A percentile compares a stretch with the other conserved stretches of the same genome.
Evolutionary conservation across 2,329 filamentous ascomycete species (phyloP).

Genomic region (Cercospora sp.): DNA sequence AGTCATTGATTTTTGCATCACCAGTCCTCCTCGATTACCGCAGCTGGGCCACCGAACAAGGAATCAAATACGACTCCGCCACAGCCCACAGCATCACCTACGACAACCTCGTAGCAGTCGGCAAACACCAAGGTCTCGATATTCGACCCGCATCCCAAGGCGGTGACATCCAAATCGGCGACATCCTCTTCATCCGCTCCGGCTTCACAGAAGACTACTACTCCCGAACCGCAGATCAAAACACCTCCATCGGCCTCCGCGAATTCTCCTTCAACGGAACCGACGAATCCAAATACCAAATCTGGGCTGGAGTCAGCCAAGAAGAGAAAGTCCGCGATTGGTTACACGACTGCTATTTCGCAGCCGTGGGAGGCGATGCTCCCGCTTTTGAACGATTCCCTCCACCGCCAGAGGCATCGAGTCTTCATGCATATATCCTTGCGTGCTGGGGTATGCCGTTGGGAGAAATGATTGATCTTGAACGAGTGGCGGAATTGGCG

Average conservation of each 20-base stretch:
- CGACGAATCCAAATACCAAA: conserved; percentile 39
- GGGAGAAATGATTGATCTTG: conserved; percentile 59
- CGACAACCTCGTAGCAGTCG: conserved; percentile 58
- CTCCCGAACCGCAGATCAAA: conserved; percentile 37
- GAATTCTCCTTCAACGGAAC: conserved; percentile 47
- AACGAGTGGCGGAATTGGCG: conserved; percentile 57
- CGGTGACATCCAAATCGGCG: conserved; percentile 59
- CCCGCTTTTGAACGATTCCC: conserved; percentile 66
- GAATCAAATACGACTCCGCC: conserved; percentile 46
- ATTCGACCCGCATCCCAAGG: conserved; percentile 58
- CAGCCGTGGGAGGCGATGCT: conserved; percentile 64
- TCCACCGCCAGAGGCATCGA: conserved; percentile 37
- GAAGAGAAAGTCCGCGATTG: conserved; percentile 61
- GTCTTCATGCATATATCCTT: conserved; percentile 53
- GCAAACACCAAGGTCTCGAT: conserved; percentile 60
- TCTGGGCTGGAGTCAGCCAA: conserved; percentile 55
- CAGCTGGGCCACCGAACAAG: conserved; percentile 45
- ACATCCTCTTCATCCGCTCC: conserved; percentile 66
- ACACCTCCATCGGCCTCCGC: conserved; percentile 43
- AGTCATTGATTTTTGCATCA: background rate
- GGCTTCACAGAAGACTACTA: conserved; percentile 63
- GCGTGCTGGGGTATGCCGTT: conserved; percentile 57
- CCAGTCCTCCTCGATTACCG: conserved; percentile 47
- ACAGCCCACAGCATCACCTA: conserved; percentile 47
- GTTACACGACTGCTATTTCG: conserved; percentile 69